A percentile compares a stretch with the other conserved stretches of the same genome.
Conservation (phyloP, 129 eudicot species). For the Rutidosis leptorrhynchoides region DNA sequence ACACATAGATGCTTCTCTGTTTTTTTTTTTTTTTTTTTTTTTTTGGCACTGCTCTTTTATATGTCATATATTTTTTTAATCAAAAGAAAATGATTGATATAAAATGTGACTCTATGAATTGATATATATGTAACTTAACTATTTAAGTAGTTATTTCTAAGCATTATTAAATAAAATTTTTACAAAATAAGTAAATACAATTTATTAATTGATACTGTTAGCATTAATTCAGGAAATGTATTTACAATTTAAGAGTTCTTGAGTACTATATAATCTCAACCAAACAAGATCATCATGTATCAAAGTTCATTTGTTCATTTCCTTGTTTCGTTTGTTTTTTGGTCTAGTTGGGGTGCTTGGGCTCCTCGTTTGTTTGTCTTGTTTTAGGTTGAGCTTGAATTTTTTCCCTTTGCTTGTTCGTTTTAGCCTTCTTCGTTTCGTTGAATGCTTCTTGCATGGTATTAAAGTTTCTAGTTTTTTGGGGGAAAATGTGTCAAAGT, state of each 20-base stretch:
- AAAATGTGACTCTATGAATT: neutral
- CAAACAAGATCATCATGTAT: neutral
- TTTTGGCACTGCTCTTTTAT: neutral
- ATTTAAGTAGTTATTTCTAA: neutral
- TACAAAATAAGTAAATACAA: neutral
- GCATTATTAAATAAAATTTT: neutral
- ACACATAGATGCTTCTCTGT: constrained; percentile 4
- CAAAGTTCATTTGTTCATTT: too few relatives aligned
- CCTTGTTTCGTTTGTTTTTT: too few relatives aligned
- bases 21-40: neutral
- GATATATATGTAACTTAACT: too few relatives aligned
- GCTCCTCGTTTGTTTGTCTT: too few relatives aligned
- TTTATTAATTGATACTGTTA: neutral
- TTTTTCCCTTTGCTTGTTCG: too few relatives aligned
- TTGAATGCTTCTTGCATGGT: too few relatives aligned
- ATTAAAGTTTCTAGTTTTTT: too few relatives aligned
- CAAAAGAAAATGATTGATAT: neutral
- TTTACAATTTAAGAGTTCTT: neutral
- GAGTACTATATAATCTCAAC: neutral
- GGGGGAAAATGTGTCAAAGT: neutral
- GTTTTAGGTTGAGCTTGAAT: too few relatives aligned
- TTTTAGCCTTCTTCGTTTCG: too few relatives aligned
- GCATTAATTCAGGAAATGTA: neutral
- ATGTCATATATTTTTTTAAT: neutral
- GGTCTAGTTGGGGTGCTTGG: too few relatives aligned